Evolutionary conservation across 768 basidiomycete genomes (phyloP).

Genomic region (Suillus tomentosus): DNA sequence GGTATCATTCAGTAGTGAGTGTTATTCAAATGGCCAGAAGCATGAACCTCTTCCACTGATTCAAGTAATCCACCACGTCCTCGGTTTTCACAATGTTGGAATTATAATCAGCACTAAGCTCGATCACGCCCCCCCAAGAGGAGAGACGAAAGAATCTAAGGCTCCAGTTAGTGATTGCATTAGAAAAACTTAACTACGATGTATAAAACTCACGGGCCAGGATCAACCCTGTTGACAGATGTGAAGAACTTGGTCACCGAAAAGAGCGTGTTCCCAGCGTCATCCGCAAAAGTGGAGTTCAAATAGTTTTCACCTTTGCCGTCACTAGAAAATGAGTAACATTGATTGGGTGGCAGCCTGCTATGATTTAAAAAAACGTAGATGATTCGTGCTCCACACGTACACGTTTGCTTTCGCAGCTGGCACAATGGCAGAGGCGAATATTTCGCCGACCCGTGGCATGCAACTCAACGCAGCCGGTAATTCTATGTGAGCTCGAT

Average conservation of each 20-base stretch:
- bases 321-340: not conserved
- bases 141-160: not conserved
- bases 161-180: not conserved
- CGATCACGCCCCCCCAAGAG: not conserved
- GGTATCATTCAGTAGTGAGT: not conserved
- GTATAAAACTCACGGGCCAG: not conserved
- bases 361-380: not conserved
- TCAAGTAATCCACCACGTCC: not conserved
- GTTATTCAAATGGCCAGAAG: not conserved
- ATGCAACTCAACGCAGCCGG: not conserved
- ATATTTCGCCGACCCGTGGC: not conserved
- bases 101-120: not conserved
- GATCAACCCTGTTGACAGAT: not conserved
- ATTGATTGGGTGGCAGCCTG: not conserved
- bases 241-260: not conserved
- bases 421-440: not conserved
- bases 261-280: not conserved
- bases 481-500: not conserved
- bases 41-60: not conserved
- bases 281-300: not conserved
- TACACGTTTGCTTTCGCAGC: not conserved
- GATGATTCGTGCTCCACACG: not conserved
- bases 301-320: slow-evolving; percentile 1
- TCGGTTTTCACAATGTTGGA: not conserved
- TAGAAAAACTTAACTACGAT: too few species aligned